Percentiles rank a stretch among this genome's conserved stretches.
Conservation (phyloP, 805 yeast species). For the Yamadazyma tumulicola region DNA sequence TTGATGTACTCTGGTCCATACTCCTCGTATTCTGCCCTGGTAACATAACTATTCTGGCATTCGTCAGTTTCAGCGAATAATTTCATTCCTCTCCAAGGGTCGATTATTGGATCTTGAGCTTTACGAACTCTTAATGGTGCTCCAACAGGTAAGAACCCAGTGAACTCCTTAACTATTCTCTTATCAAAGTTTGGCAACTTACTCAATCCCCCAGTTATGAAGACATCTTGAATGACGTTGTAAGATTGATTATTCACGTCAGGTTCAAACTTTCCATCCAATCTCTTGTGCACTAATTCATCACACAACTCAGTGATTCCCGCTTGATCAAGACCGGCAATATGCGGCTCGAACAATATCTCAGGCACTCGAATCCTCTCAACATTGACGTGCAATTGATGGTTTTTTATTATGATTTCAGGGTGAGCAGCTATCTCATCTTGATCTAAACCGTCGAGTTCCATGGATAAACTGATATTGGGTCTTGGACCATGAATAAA, state of each 20-base stretch:
- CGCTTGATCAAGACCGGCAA: conserved; percentile 94
- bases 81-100: conserved; percentile 95
- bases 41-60: conserved; percentile 47
- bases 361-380: conserved; percentile 94
- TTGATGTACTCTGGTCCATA: conserved; percentile 85
- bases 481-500: conserved; percentile 89
- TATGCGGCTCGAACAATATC: conserved; percentile 84
- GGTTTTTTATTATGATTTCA: conserved; percentile 79
- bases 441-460: conserved; percentile 37
- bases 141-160: conserved; percentile 65
- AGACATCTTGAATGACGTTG: conserved; percentile 58
- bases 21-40: conserved; percentile 77
- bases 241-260: conserved; percentile 48
- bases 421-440: conserved; percentile 44
- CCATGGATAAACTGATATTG: conserved; percentile 55
- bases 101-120: conserved; percentile 68
- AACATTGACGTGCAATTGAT: conserved; percentile 85
- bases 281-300: conserved; percentile 58
- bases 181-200: conserved; percentile 59
- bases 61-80: conserved; percentile 59
- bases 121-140: conserved; percentile 55
- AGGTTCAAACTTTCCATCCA: conserved; percentile 51
- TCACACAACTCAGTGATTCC: conserved; percentile 80
- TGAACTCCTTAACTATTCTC: conserved; percentile 68
- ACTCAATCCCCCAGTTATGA: conserved; percentile 85